Evolutionary conservation across 1,284 basidiomycete genomes (phyloP), one percentile per base, ranked within the genome.

Genomic region (Phylloboletellus chloephorus): DNA sequence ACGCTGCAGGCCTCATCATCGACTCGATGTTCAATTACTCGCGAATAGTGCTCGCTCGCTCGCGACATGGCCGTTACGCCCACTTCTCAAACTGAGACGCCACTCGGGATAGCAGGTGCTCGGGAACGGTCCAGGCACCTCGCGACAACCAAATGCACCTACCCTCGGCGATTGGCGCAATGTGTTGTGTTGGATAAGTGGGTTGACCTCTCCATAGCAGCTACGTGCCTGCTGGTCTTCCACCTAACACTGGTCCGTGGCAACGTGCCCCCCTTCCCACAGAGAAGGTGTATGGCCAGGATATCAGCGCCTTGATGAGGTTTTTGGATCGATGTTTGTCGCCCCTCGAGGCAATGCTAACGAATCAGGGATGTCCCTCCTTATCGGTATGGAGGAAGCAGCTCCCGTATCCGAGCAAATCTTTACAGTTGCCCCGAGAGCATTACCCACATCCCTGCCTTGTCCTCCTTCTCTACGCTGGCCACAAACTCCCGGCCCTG

Each of bases 201-300:
- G 19, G 4, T n/a, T 17, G 12, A 39, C 15, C 3, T 36, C 10
- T 19, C 23, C 22, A 5, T 34, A 10, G 3, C 17, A 53, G 49
- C n/a, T 37, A 43, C 12, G 9, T 17, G 16, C 15, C 21, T 8
- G 1, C 22, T n/a, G 20, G 25, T 21, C 12, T 29, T 15, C 24
- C 26, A 15, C n/a, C 28, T 9, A 21, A 30, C 30, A 16, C 20
- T 17, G 15, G 30, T 16, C 24, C 29, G 0, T 57, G 51, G 53
- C 1, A 17, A n/a, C n/a, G 19, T 19, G 4, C 17, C 3, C 2
- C 17, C 12, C 9, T 15, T 3, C 11, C 29, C 6, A 45, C 29
- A 22, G 31, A 20, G 26, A 20, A 16, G 20, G 13, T 5, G 10
- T 4, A 21, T 46, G 40, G 43, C 6, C 5, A 31, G 15, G 22